Conservation (phyloP, 305 asterid species). For the Fraxinus paxiana region DNA sequence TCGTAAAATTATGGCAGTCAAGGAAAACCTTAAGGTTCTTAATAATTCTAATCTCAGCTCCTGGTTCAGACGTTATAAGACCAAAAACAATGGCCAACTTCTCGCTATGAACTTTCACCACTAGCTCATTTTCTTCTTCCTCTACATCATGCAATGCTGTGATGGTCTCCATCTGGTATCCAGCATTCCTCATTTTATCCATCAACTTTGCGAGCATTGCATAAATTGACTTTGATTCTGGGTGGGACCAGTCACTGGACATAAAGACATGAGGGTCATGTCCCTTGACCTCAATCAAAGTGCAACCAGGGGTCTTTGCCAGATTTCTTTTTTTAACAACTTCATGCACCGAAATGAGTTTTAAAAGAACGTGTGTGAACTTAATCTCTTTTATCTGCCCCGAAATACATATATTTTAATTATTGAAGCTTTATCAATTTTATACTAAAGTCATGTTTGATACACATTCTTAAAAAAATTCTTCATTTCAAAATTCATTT, state of each 20-base stretch:
- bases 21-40: conserved; percentile 82
- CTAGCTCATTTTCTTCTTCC: conserved; percentile 82
- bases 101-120: conserved; percentile 79
- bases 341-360: too few relatives aligned
- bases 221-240: conserved; percentile 43
- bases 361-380: too few relatives aligned
- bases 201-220: conserved; percentile 52
- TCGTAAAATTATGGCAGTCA: conserved; percentile 76
- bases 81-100: conserved; percentile 86
- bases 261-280: conserved; percentile 58
- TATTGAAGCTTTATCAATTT: too few relatives aligned
- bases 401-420: too few relatives aligned
- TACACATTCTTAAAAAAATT: too few relatives aligned
- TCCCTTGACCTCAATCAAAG: conserved; percentile 70
- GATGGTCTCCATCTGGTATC: conserved; percentile 60
- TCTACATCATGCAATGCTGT: conserved; percentile 80
- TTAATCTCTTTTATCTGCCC: too few relatives aligned
- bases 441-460: not conserved
- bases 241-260: conserved; percentile 61
- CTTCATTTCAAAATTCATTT: too few relatives aligned
- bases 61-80: conserved; percentile 51
- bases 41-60: conserved; percentile 62
- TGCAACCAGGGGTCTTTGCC: conserved; percentile 33
- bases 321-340: too few relatives aligned
- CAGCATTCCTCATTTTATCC: conserved; percentile 68